These are phyloP conservation scores for Hanseniaspora vineae DNA, from an alignment of 805 yeast species.

Conservation along the genomic window DNA sequence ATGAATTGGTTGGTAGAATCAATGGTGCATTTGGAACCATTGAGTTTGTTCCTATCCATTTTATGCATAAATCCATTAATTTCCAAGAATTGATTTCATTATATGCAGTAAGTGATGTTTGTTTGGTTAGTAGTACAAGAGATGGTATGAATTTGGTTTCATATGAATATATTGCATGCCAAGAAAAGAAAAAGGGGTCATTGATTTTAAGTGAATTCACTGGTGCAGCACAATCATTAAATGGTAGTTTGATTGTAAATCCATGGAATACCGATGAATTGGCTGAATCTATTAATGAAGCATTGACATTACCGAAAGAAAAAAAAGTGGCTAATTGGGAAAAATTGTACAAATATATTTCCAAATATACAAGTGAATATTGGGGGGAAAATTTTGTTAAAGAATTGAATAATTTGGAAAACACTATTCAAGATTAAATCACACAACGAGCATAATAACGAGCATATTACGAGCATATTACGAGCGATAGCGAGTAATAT, in stretches of 20 bases:
- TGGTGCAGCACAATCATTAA: constrained; percentile 97
- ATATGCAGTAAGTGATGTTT: constrained; percentile 77
- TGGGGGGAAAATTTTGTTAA: constrained; percentile 97
- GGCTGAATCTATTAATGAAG: constrained; percentile 73
- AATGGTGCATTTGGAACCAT: constrained; percentile 94
- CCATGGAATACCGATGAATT: constrained; percentile 98
- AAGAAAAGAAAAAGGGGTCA: constrained; percentile 72
- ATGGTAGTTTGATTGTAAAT: constrained; percentile 86
- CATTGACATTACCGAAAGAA: constrained; percentile 74
- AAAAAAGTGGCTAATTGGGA: constrained; percentile 68
- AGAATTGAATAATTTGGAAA: constrained; percentile 46
- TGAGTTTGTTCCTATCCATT: constrained; percentile 95
- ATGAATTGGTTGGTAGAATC: constrained; percentile 91
- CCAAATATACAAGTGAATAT: constrained; percentile 86
- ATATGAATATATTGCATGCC: constrained; percentile 95
- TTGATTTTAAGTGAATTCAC: constrained; percentile 88
- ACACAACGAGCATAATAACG: no score
- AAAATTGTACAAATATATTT: constrained; percentile 73
- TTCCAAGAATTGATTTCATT: constrained; percentile 86
- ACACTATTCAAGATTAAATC: constrained; percentile 6
- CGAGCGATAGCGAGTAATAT: not conserved
- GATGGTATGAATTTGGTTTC: constrained; percentile 98
- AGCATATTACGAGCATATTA: no score
- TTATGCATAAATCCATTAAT: constrained; percentile 82
- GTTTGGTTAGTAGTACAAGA: constrained; percentile 86